phyloP scores from a whole-genome alignment of 2,329 filamentous ascomycete species.

The Zymoseptoria passerinii region DNA sequence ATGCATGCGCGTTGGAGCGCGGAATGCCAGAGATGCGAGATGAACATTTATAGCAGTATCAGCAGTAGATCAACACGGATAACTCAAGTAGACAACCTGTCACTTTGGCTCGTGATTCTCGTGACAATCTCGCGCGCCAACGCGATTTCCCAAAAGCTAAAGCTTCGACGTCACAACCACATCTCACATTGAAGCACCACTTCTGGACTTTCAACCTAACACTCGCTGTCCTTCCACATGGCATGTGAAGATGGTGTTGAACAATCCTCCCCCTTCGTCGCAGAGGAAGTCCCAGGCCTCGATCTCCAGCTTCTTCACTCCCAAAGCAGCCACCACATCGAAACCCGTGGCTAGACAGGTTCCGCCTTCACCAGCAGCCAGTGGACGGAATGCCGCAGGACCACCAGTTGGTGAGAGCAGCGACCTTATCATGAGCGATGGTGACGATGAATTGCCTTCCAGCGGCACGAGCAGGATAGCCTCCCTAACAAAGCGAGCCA shows the following conservation, averaged over 20 bases:
- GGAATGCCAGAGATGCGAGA: neutral
- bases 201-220: neutral
- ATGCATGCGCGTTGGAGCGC: neutral
- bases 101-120: neutral
- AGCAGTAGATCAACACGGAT: neutral
- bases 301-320: conserved; percentile 49
- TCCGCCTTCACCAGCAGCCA: conserved; percentile 10
- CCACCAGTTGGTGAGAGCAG: neutral
- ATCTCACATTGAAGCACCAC: neutral
- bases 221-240: neutral
- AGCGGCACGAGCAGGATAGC: conserved; percentile 1
- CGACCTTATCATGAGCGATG: conserved; percentile 14
- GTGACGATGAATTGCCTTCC: conserved; percentile 20
- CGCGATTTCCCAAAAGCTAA: neutral
- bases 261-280: conserved; percentile 17
- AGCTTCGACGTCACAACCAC: neutral
- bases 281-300: conserved; percentile 65
- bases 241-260: neutral
- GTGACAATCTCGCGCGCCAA: neutral
- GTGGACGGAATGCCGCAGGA: neutral
- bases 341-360: conserved; percentile 14
- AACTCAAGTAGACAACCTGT: neutral
- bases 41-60: neutral
- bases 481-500: conserved; percentile 13
- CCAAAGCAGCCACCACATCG: conserved; percentile 20